These are phyloP conservation scores for Chlamydomonas reinhardtii DNA, from an alignment of 163 green algal genomes.

Conservation along the genomic window DNA sequence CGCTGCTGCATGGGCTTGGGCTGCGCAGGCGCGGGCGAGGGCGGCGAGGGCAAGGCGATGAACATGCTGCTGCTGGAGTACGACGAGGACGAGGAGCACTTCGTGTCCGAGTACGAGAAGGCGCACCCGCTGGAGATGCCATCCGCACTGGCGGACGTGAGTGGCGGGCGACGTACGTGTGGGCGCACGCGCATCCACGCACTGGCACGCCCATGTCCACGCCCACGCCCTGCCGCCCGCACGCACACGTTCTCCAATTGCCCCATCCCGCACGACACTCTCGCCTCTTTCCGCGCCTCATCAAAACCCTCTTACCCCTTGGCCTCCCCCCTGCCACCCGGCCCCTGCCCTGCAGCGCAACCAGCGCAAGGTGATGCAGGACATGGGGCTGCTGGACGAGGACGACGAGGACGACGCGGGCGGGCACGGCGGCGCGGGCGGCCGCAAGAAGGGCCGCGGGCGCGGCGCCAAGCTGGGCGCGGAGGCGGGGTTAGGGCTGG, in stretches of 20 bases:
- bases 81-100: conserved; percentile 61
- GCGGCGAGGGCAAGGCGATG: conserved; percentile 15
- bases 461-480: conserved; percentile 5
- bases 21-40: conserved; percentile 1
- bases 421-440: conserved; percentile 17
- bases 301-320: too few species aligned
- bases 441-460: conserved; percentile 35
- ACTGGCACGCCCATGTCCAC: too few species aligned
- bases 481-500: not conserved
- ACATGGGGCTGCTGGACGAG: conserved; percentile 65
- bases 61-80: conserved; percentile 59
- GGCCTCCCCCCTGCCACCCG: not conserved
- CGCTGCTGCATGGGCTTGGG: not conserved
- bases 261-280: too few species aligned
- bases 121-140: conserved; percentile 67
- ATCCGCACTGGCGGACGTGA: conserved; percentile 61
- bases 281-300: too few species aligned
- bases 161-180: too few species aligned
- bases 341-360: conserved; percentile 45
- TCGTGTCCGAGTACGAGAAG: conserved; percentile 71
- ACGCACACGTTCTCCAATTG: too few species aligned
- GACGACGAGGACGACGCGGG: conserved; percentile 42
- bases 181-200: too few species aligned
- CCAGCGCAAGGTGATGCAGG: conserved; percentile 64
- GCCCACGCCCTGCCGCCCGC: too few species aligned